Evolutionary conservation across 2,329 filamentous ascomycete species (phyloP).

Genomic region (Neurospora crassa): DNA sequence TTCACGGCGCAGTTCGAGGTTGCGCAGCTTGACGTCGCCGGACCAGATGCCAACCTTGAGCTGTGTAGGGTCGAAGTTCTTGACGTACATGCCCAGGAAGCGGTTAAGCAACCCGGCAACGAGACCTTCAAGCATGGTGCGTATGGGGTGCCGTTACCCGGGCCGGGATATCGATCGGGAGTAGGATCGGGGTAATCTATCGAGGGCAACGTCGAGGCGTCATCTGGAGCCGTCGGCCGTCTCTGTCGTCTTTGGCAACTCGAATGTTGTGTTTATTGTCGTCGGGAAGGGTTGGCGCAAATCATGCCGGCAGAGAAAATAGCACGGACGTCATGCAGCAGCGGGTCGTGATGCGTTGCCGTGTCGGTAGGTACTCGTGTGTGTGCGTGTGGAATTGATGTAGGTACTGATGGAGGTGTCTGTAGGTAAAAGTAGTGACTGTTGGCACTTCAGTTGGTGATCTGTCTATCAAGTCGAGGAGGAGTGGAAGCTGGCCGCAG

Average conservation of each 20-base stretch:
- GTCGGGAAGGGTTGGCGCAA: not conserved
- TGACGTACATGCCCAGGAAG: conserved; percentile 99
- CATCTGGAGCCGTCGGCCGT: conserved; percentile 18
- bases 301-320: not conserved
- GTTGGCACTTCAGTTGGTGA: not conserved
- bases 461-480: not conserved
- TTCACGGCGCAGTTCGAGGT: conserved; percentile 87
- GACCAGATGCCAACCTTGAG: conserved; percentile 99
- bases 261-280: conserved; percentile 2
- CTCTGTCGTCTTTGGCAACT: not conserved
- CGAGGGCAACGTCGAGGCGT: conserved; percentile 17
- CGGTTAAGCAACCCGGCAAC: conserved; percentile 96
- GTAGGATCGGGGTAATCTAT: conserved; percentile 19
- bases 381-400: not conserved
- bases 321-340: not conserved
- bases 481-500: not conserved
- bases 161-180: conserved; percentile 41
- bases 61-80: conserved; percentile 97
- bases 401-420: not conserved
- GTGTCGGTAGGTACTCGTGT: not conserved
- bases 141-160: conserved; percentile 57
- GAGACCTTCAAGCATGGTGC: conserved; percentile 88
- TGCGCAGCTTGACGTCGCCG: conserved; percentile 88
- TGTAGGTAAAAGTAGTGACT: not conserved
- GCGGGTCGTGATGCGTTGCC: not conserved